phyloP scores from a whole-genome alignment of 2,329 filamentous ascomycete genomes.

The Colletotrichum trifolii region DNA sequence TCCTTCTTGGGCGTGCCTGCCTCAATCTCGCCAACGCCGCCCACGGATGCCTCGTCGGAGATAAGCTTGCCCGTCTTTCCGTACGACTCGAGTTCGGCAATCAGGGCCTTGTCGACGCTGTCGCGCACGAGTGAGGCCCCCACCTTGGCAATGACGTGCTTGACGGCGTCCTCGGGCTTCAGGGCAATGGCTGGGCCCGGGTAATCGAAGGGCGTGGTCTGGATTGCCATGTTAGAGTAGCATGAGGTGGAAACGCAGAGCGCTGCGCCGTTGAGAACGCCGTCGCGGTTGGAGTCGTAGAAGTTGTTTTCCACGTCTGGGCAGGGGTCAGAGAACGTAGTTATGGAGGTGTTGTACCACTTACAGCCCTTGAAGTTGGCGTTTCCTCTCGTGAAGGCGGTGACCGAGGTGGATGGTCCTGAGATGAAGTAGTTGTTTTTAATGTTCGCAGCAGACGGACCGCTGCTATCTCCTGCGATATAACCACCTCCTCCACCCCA shows the following conservation, averaged over 20 bases:
- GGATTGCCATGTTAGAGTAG: conserved; percentile 59
- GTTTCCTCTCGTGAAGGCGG: conserved; percentile 66
- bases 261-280: conserved; percentile 58
- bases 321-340: neutral
- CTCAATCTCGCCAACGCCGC: conserved; percentile 51
- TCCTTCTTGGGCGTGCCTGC: conserved; percentile 53
- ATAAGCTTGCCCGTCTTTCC: conserved; percentile 58
- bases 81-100: conserved; percentile 57
- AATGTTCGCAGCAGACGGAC: conserved; percentile 61
- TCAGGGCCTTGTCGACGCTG: conserved; percentile 53
- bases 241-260: conserved; percentile 54
- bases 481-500: conserved; percentile 66
- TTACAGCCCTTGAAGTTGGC: conserved; percentile 60
- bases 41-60: conserved; percentile 57
- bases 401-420: conserved; percentile 60
- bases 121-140: conserved; percentile 59
- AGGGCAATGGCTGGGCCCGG: conserved; percentile 53
- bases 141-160: conserved; percentile 50
- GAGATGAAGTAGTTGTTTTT: conserved; percentile 68
- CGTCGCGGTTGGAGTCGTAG: conserved; percentile 61
- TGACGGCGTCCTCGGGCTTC: conserved; percentile 52
- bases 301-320: conserved; percentile 60
- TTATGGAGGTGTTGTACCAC: neutral
- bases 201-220: conserved; percentile 52
- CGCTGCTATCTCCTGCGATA: conserved; percentile 62